These are phyloP conservation scores for Crithidia expoeki DNA, from an alignment of 208 protist genomes.

Conservation along the genomic window DNA sequence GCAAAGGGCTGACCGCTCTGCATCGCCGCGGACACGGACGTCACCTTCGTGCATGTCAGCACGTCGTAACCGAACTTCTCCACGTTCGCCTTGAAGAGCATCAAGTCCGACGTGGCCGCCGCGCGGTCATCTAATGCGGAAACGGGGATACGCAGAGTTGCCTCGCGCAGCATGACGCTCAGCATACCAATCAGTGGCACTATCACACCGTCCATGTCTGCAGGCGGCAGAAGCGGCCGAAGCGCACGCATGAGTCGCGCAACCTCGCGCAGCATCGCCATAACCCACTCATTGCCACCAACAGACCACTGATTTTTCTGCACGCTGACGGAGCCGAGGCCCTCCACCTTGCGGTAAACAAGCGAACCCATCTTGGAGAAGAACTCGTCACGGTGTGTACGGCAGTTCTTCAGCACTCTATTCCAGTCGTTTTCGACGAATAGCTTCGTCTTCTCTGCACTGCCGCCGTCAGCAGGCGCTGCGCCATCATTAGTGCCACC, in stretches of 20 bases:
- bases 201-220: conserved; percentile 71
- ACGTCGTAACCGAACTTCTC: conserved; percentile 92
- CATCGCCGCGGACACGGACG: conserved; percentile 43
- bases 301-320: conserved; percentile 48
- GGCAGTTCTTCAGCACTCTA: conserved; percentile 54
- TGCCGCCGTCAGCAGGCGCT: not conserved
- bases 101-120: conserved; percentile 62
- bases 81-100: conserved; percentile 90
- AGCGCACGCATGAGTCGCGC: conserved; percentile 72
- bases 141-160: conserved; percentile 46
- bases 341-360: conserved; percentile 72
- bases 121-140: conserved; percentile 36
- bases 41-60: conserved; percentile 60
- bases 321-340: conserved; percentile 43
- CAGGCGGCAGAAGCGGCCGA: conserved; percentile 61
- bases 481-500: not conserved
- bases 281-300: conserved; percentile 85
- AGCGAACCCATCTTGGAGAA: conserved; percentile 72
- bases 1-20: conserved; percentile 30
- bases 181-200: conserved; percentile 78
- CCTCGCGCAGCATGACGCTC: conserved; percentile 62
- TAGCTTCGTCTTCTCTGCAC: conserved; percentile 20
- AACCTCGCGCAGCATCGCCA: conserved; percentile 87
- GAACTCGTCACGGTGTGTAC: conserved; percentile 67
- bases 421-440: conserved; percentile 71